Base-by-base conservation (phyloP, 1,139 yeast species). In the Hemisphaericaspora xylanilytica region DNA sequence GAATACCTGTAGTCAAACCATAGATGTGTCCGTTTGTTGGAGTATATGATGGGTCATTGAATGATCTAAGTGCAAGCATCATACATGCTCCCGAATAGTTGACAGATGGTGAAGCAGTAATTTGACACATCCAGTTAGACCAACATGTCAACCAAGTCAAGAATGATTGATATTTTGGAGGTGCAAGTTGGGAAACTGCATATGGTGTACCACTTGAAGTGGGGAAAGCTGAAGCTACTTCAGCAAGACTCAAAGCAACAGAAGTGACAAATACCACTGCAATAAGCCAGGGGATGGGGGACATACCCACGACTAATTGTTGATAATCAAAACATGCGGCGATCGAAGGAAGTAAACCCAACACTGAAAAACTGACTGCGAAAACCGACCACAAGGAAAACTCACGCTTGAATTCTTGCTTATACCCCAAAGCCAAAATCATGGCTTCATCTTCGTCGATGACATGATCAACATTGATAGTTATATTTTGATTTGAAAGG, bases 361-460 rank as follows among this genome's bases (percentile, higher is more conserved):
- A 69, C 38, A 84, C 86, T 11, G 86, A 78, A 60, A 84, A 84
- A 11, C 88, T 81, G 20, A 82, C 86, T 30, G 82, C 78, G 45
- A 83, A 75, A 1, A 83, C 74, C 4, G 85, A 71, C 66, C 79
- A 73, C 18, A 80, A 55, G 4, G 79, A 71, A 46, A 81, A 80
- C 49, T 84, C 87, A 56, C 92, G 76, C 52, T 78, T 78, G 57
- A 84, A 79, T 53, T 84, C 90, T 49, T 79, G 86, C 53, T 80
- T 80, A 56, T 84, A 84, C 32, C 92, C 92, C 51, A 83, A 67
- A 13, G 84, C 82, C 50, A 78, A 56, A 36, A 78, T 75, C 58
- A 71, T 62, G 12, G 80, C 81, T 53, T 78, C 83, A 53, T 78
- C 84, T 7, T 50, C 39, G 43, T 66, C 73, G 10, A 77, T 61